A percentile compares a stretch with the other conserved stretches of the same genome.
These are phyloP conservation scores for Scleroderma citrinum DNA, from an alignment of 768 basidiomycete species.

Conservation along the genomic window DNA sequence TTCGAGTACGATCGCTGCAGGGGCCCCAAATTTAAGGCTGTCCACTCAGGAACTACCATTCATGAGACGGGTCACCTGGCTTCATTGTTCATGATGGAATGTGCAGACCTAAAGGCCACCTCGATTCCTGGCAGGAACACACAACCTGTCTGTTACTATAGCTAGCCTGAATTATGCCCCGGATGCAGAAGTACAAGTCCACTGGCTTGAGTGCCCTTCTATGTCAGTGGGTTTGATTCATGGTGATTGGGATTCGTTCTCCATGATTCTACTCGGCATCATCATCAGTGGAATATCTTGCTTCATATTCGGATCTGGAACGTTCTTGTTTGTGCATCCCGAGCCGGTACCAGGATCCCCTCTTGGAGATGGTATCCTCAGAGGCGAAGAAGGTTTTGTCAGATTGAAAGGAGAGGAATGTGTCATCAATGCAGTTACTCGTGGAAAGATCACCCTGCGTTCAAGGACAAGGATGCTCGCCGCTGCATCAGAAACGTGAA, in stretches of 20 bases:
- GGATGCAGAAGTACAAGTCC: conserved; percentile 1
- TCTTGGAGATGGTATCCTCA: conserved; percentile 23
- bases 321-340: conserved; percentile 12
- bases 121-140: conserved; percentile 10
- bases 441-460: conserved; percentile 20
- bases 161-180: conserved; percentile 7
- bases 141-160: conserved; percentile 13
- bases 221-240: conserved; percentile 21
- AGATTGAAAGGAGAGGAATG: conserved; percentile 25
- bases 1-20: conserved; percentile 20
- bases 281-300: conserved; percentile 25
- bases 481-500: conserved; percentile 16
- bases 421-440: conserved; percentile 24
- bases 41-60: conserved; percentile 23
- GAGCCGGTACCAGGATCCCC: conserved; percentile 15
- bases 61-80: conserved; percentile 25
- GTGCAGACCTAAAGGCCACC: conserved; percentile 5
- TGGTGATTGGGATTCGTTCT: conserved; percentile 26
- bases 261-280: conserved; percentile 28
- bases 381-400: conserved; percentile 14
- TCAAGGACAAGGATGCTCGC: conserved; percentile 1
- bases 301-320: conserved; percentile 21
- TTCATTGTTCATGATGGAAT: conserved; percentile 16
- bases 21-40: conserved; percentile 24
- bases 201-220: conserved; percentile 17